These are phyloP conservation scores for Penicillium sp. DNA, from an alignment of 2,329 filamentous ascomycete genomes.

Conservation along the genomic window DNA sequence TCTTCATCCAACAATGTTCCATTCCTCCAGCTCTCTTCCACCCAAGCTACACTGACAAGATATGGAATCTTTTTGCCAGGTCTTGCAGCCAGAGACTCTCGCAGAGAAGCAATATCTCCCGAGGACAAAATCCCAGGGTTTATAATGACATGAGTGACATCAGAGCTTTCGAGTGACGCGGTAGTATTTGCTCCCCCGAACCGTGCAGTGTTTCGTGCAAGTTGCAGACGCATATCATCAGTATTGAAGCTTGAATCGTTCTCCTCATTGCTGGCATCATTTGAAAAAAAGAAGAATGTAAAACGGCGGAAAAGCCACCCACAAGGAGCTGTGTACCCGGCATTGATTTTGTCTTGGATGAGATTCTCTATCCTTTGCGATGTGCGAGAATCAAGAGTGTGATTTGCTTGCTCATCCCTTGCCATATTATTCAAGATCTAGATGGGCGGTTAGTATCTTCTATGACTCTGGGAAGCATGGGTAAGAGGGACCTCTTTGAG, in stretches of 20 bases:
- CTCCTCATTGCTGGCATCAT: not conserved
- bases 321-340: conserved; percentile 32
- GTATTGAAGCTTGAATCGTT: not conserved
- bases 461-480: not conserved
- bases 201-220: conserved; percentile 58
- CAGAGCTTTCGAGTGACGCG: conserved; percentile 51
- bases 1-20: conserved; percentile 80
- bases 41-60: conserved; percentile 70
- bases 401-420: conserved; percentile 14
- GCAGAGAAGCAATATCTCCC: conserved; percentile 43
- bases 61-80: conserved; percentile 59
- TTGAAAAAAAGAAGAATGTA: conserved; percentile 43
- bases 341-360: conserved; percentile 48
- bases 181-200: conserved; percentile 69
- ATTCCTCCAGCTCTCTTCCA: conserved; percentile 78
- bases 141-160: conserved; percentile 73
- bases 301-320: conserved; percentile 54
- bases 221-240: conserved; percentile 32
- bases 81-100: conserved; percentile 28
- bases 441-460: not conserved
- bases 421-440: conserved; percentile 47
- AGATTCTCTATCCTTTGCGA: conserved; percentile 57
- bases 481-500: conserved; percentile 48
- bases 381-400: conserved; percentile 49
- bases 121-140: conserved; percentile 46